Conservation (phyloP, 768 basidiomycete genomes). For the Suillus lakei region DNA sequence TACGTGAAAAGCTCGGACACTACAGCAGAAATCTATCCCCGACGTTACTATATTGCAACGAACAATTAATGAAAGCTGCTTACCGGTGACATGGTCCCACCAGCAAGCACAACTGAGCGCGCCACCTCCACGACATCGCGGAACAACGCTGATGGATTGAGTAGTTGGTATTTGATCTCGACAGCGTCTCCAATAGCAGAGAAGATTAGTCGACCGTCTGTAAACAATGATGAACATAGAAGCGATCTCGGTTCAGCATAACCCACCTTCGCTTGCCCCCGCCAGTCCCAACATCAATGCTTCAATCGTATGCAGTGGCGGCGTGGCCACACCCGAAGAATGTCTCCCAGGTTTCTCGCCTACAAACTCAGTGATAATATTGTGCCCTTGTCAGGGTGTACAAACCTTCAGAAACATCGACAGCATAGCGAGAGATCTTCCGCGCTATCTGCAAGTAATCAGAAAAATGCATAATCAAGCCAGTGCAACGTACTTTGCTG, state of each 20-base stretch:
- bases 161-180: constrained; percentile 86
- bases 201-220: constrained; percentile 81
- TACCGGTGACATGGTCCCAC: constrained; percentile 99
- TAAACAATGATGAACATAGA: neutral
- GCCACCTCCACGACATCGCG: constrained; percentile 82
- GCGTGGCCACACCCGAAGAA: constrained; percentile 49
- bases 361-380: constrained; percentile 11
- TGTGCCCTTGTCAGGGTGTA: neutral
- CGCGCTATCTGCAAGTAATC: constrained; percentile 56
- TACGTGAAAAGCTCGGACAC: constrained; percentile 77
- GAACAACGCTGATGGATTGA: constrained; percentile 91
- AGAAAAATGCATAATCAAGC: neutral
- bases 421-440: constrained; percentile 86
- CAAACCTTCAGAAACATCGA: constrained; percentile 50
- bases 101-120: constrained; percentile 87
- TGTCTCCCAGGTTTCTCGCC: constrained; percentile 14
- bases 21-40: constrained; percentile 81
- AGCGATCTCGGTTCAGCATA: neutral
- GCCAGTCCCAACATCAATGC: constrained; percentile 80
- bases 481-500: constrained; percentile 66
- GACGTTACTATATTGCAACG: constrained; percentile 7
- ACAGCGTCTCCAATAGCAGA: constrained; percentile 49
- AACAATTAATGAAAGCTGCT: constrained; percentile 20
- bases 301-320: constrained; percentile 83
- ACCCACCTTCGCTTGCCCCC: constrained; percentile 71